Percentiles rank a stretch among this genome's conserved stretches.
phyloP scores from a whole-genome alignment of 2,329 filamentous ascomycete species.

The Neurospora sp. region DNA sequence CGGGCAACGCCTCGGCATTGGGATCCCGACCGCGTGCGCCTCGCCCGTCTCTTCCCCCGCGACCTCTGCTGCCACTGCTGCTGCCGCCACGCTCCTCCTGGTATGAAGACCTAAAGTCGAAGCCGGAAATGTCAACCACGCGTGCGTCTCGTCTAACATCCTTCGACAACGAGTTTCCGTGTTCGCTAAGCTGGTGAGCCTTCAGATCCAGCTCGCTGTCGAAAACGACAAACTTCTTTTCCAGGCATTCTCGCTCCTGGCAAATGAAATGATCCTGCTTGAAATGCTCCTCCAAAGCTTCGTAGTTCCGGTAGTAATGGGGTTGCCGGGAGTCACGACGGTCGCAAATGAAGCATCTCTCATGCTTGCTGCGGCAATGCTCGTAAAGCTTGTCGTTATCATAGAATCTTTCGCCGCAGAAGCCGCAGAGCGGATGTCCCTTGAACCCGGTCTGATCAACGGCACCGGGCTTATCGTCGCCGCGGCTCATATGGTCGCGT shows the following conservation, averaged over 20 bases:
- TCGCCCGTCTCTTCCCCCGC: neutral
- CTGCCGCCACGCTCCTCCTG: slow-evolving; percentile 46
- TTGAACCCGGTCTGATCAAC: slow-evolving; percentile 92
- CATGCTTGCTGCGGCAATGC: slow-evolving; percentile 89
- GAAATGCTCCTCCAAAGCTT: slow-evolving; percentile 79
- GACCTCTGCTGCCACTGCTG: slow-evolving; percentile 17
- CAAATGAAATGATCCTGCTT: slow-evolving; percentile 80
- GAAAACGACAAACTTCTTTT: slow-evolving; percentile 98
- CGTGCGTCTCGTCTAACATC: slow-evolving; percentile 75
- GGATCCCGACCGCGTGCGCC: slow-evolving; percentile 66
- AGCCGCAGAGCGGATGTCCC: slow-evolving; percentile 88
- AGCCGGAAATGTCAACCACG: slow-evolving; percentile 76
- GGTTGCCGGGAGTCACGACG: slow-evolving; percentile 58
- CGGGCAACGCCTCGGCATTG: slow-evolving; percentile 69
- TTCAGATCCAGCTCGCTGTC: slow-evolving; percentile 91
- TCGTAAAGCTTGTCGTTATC: slow-evolving; percentile 90
- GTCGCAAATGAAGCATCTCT: slow-evolving; percentile 92
- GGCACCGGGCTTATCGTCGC: slow-evolving; percentile 84
- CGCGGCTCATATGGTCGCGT: slow-evolving; percentile 77
- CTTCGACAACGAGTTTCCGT: slow-evolving; percentile 72
- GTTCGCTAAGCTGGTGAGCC: slow-evolving; percentile 78
- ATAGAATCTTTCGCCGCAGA: slow-evolving; percentile 88
- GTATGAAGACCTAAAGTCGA: slow-evolving; percentile 70
- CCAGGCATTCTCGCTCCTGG: slow-evolving; percentile 73
- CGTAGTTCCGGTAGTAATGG: slow-evolving; percentile 87